Conservation (phyloP, 169 alveolate species). For the Neospora caninum region DNA sequence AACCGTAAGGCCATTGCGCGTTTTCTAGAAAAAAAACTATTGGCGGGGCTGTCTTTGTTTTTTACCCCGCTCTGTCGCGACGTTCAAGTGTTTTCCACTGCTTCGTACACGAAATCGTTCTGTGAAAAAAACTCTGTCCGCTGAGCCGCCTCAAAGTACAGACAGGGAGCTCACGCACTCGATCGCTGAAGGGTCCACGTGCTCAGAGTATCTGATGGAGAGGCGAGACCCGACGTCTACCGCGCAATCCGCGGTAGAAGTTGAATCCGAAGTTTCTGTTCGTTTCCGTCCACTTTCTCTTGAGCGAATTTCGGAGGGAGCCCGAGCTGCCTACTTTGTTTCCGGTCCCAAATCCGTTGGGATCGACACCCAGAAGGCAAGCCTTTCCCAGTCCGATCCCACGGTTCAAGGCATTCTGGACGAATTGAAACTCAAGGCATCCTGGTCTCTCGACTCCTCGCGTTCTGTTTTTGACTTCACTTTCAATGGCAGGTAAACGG, state of each 20-base stretch:
- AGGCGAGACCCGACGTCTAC: not conserved
- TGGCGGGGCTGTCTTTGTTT: no score
- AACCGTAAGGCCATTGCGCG: no score
- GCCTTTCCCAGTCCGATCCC: not conserved
- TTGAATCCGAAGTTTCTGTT: not conserved
- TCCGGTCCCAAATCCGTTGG: not conserved
- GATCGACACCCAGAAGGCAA: not conserved
- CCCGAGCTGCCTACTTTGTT: not conserved
- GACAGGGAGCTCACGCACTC: no score
- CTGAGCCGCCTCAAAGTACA: no score
- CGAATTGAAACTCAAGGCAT: not conserved
- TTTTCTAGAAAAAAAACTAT: no score
- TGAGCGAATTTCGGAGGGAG: slow-evolving; percentile 2
- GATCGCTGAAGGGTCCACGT: not conserved
- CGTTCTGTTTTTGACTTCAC: not conserved
- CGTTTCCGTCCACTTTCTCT: not conserved
- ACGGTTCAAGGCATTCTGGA: not conserved
- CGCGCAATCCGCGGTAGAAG: not conserved
- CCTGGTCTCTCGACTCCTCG: not conserved
- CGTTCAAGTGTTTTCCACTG: no score
- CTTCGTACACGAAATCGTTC: no score
- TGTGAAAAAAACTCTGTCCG: no score
- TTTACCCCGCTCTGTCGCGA: no score
- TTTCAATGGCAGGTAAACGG: not conserved
- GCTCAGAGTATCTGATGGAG: not conserved